Base-by-base conservation (phyloP, 176 grass and related monocot species). In the Olyra latifolia region DNA sequence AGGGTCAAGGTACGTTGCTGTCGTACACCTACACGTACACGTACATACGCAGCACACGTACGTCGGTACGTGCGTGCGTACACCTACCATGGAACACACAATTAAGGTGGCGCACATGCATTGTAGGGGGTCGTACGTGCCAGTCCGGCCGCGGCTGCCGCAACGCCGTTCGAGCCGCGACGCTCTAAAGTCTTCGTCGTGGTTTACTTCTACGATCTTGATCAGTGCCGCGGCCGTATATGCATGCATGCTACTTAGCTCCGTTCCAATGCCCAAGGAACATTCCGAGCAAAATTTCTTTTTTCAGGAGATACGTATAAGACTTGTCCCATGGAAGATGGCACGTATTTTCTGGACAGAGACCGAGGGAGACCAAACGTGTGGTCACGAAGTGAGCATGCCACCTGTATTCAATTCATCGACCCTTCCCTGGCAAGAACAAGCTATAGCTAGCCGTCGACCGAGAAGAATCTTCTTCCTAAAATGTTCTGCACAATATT, bases 1-100 rank as follows among this genome's bases (percentile, higher is more conserved):
- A 28, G 79, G 50, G 82, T 84, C 81, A 83, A 76, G 42, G 49
- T n/a, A n/a, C n/a, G 39, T 4, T 47, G 50, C 13, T 68, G 82
- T 44, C 81, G 62, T 84, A 59, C 67, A 25, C 42, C 39, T 61
- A 49, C 63, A 12, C 81, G 62, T 84, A 59, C 67, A 19, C 42
- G 52, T 61, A 49, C 63, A 17, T 48, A 35, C 4, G 4, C 4
- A 35, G 32, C 32, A 35, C 32, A 4, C 32, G 32, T 35, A 35
- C 32, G 32, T 35, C 32, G 32, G 3, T 22, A 6, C 15, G 23
- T 23, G 16, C 64, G 6, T 2, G 46, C 32, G 46, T 29, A 17
- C 66, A 11, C 67, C 47, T 65, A 50, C 75, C 30, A 2, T 8
- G 56, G 20, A 10, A 6, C 42, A 30, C 6, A 23, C 29, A 22